phyloP scores from a whole-genome alignment of 352 stramenopile genomes.

The Discostella stelligera region DNA sequence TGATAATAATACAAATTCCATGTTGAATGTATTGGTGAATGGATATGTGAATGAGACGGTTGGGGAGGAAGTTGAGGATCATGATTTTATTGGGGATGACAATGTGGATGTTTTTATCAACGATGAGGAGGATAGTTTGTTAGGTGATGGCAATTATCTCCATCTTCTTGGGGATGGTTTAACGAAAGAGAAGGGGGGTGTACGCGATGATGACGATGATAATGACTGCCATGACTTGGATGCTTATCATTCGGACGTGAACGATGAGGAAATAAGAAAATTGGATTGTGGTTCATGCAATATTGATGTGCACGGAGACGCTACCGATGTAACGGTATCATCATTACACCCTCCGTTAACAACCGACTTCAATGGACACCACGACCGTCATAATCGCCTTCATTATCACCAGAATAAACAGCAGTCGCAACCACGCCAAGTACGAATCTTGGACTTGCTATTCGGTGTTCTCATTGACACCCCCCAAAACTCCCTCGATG shows the following conservation, averaged over 20 bases:
- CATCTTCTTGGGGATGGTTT: neutral
- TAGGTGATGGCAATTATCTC: constrained; percentile 7
- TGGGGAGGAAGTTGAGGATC: constrained; percentile 30
- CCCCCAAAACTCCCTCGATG: constrained; percentile 83
- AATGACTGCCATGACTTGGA: too few relatives aligned
- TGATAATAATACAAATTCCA: constrained; percentile 63
- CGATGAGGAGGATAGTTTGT: constrained; percentile 43
- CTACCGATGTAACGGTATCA: neutral
- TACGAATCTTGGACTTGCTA: constrained; percentile 87
- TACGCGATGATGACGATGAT: neutral
- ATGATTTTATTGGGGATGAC: constrained; percentile 53
- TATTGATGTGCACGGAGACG: constrained; percentile 14
- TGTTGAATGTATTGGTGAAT: constrained; percentile 89
- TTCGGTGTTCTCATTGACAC: constrained; percentile 89
- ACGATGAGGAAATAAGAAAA: neutral
- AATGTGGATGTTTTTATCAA: constrained; percentile 35
- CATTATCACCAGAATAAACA: too few relatives aligned
- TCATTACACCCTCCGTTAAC: neutral
- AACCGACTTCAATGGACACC: neutral
- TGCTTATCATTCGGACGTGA: neutral
- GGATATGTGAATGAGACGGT: constrained; percentile 48
- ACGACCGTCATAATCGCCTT: neutral
- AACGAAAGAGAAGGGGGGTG: constrained; percentile 56
- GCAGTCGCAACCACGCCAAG: constrained; percentile 1
- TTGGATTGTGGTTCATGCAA: neutral